Base-by-base conservation (phyloP, 306 rosid species). In the Psophocarpus tetragonolobus region DNA sequence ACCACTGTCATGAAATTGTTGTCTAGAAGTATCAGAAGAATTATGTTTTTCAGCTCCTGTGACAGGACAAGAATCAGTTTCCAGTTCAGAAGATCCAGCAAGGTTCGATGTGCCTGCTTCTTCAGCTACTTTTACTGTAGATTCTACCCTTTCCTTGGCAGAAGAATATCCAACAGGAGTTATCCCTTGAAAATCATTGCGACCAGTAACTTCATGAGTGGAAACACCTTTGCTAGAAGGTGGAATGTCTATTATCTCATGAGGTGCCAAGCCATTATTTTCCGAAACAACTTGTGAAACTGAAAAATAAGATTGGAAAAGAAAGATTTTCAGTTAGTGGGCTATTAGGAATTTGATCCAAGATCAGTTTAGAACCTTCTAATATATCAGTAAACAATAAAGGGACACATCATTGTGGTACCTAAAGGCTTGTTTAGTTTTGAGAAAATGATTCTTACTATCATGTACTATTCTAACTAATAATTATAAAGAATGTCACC, bases 211-310 rank as follows among this genome's bases (percentile, higher is more conserved):
- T 56, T 74, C 77, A 80, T 60, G 77, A 21, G 72, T 47, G 62
- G 86, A 74, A 61, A 77, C 45, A 68, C 21, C 78, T 79, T 75
- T 71, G 68, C 82, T 84, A 81, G 84, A 39, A 83, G 79, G 78
- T 39, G 83, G 71, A 82, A 72, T 84, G 48, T 73, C 83, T n/a
- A 33, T 51, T 32, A 70, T 54, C 68, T 78, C 82, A 76, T 75
- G 68, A 51, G 85, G 50, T 74, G 79, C 75, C 73, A 48, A 75
- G 41, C 80, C 56, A 61, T 26, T 48, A 64, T 76, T 73, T 65
- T 77, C 89, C 6, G 42, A 23, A 47, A 73, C 60, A 87, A 68
- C 76, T 79, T 84, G 83, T 68, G 88, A 83, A 48, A 63, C 96
- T 90, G 85, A 80, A 80, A 82, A 72, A 65, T 13, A 71, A 80